A percentile compares a stretch with the other conserved stretches of the same genome.
Conservation (phyloP, 257 asterid genomes). For the Ajuga chamaepitys region DNA sequence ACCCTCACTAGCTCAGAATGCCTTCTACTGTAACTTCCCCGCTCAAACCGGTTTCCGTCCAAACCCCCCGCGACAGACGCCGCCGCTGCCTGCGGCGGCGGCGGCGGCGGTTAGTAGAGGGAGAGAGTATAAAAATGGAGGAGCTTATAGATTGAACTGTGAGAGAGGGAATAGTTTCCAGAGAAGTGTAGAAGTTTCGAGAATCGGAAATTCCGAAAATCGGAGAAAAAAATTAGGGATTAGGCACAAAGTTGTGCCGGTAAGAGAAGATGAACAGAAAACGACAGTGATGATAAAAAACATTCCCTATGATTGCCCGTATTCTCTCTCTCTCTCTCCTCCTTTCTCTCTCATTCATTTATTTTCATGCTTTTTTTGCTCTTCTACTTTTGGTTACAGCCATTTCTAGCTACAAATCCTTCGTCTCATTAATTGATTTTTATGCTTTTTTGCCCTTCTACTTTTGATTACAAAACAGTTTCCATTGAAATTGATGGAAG, state of each 20-base stretch:
- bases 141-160: background rate
- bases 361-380: background rate
- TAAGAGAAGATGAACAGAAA: constrained; percentile 18
- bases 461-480: no score
- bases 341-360: background rate
- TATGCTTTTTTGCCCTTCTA: no score
- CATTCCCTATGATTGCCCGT: constrained; percentile 52
- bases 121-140: background rate
- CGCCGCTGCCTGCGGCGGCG: background rate
- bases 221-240: background rate
- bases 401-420: no score
- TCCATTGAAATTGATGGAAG: no score
- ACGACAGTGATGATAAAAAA: constrained; percentile 63
- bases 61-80: constrained; percentile 13
- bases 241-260: constrained; percentile 23
- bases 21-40: background rate
- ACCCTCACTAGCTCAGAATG: background rate
- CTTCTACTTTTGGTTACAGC: background rate
- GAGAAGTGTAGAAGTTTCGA: background rate
- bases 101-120: background rate
- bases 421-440: no score
- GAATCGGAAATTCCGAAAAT: no score
- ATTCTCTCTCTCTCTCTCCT: background rate
- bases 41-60: background rate
- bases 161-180: background rate